A percentile compares a stretch with the other conserved stretches of the same genome.
phyloP scores from a whole-genome alignment of 345 rosid species.

The Aquilaria malaccensis region DNA sequence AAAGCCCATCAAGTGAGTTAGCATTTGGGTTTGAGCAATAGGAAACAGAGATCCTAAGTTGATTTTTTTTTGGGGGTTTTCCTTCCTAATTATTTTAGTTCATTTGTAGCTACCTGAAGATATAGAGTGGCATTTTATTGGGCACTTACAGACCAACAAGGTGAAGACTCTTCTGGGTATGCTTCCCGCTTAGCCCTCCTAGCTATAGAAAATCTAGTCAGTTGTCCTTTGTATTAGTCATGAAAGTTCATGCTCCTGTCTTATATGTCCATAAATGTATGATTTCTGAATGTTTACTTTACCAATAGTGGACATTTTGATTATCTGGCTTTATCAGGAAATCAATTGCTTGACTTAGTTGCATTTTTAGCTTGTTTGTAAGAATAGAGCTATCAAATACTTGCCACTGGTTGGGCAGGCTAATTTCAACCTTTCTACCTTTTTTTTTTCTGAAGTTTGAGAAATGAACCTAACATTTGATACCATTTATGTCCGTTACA shows the following conservation, averaged over 20 bases:
- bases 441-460: too few relatives aligned
- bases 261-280: not conserved
- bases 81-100: not conserved
- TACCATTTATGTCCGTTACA: too few relatives aligned
- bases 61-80: not conserved
- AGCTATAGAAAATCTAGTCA: too few relatives aligned
- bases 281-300: not conserved
- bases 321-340: too few relatives aligned
- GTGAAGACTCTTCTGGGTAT: constrained; percentile 69
- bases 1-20: constrained; percentile 75
- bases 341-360: too few relatives aligned
- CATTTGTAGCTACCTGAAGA: constrained; percentile 68
- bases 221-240: not conserved
- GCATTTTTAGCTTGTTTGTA: too few relatives aligned
- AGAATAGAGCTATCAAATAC: too few relatives aligned
- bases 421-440: too few relatives aligned
- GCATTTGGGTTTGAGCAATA: not conserved
- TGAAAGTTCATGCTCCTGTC: not conserved
- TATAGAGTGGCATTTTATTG: constrained; percentile 85
- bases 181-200: not conserved
- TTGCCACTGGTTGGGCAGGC: too few relatives aligned
- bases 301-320: too few relatives aligned
- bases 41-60: not conserved
- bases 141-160: constrained; percentile 93
- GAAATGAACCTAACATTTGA: too few relatives aligned